These are phyloP conservation scores for Cyclostephanos invisitatus DNA, from an alignment of 108 stramenopile genomes.

Conservation along the genomic window DNA sequence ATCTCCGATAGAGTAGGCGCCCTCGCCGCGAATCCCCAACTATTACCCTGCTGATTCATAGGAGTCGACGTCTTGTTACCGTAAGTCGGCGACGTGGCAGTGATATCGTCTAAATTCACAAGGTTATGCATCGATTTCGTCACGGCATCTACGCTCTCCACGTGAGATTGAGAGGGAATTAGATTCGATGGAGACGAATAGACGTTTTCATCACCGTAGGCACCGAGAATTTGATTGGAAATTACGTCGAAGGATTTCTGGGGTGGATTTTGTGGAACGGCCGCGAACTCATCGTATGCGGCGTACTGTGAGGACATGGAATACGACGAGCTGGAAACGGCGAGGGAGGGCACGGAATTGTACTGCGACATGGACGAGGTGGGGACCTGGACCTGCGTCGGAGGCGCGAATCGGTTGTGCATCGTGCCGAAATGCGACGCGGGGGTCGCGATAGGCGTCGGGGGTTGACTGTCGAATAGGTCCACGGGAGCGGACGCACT, in stretches of 20 bases:
- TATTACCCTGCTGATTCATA: slow-evolving; percentile 5
- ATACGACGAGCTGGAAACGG: background rate
- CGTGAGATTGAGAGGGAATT: slow-evolving; percentile 15
- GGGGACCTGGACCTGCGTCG: background rate
- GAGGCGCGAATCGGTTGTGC: background rate
- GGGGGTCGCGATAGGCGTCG: background rate
- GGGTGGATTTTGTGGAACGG: background rate
- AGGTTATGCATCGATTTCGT: slow-evolving; percentile 39
- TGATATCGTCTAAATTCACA: slow-evolving; percentile 49
- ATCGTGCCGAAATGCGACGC: background rate
- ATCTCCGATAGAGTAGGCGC: slow-evolving; percentile 46
- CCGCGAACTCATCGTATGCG: slow-evolving; percentile 38
- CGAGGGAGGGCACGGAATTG: background rate
- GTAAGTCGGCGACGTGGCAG: background rate
- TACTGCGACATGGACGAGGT: background rate
- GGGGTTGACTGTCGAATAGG: slow-evolving; percentile 10
- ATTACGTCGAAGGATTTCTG: slow-evolving; percentile 30
- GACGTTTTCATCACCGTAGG: slow-evolving; percentile 6
- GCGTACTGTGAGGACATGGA: slow-evolving; percentile 1
- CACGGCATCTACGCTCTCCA: slow-evolving; percentile 32
- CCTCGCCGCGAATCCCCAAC: slow-evolving; percentile 28
- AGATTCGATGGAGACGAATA: background rate
- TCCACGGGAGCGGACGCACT: background rate
- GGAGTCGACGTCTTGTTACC: background rate
- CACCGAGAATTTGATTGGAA: slow-evolving; percentile 27